Evolutionary conservation across 83 land plant genomes (phyloP).

Genomic region (Larix sibirica): DNA sequence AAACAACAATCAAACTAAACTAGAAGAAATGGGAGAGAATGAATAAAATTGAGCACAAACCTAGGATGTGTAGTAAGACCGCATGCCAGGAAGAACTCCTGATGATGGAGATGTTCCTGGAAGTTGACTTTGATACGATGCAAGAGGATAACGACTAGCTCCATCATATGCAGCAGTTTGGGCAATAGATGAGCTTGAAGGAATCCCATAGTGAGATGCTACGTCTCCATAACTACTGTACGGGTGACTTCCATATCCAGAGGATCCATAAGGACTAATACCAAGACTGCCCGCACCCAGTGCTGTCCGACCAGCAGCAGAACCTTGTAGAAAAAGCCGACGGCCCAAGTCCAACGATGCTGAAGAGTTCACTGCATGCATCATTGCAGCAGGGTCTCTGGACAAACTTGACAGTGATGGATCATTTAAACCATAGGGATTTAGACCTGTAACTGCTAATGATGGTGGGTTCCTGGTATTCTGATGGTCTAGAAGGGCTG

Average conservation of each 20-base stretch:
- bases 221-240: constrained; percentile 3
- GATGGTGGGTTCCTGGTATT: neutral
- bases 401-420: neutral
- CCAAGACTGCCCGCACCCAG: neutral
- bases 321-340: neutral
- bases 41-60: neutral
- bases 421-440: constrained; percentile 3
- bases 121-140: constrained; percentile 10
- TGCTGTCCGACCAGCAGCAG: neutral
- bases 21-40: neutral
- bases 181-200: constrained; percentile 1
- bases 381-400: neutral
- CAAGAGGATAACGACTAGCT: constrained; percentile 12
- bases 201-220: constrained; percentile 1
- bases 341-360: neutral
- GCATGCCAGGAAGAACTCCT: constrained; percentile 11
- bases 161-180: constrained; percentile 13
- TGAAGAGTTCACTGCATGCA: neutral
- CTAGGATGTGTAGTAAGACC: constrained; percentile 15
- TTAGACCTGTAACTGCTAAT: neutral
- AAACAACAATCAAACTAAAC: neutral
- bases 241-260: constrained; percentile 2
- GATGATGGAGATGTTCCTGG: constrained; percentile 1
- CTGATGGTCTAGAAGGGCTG: neutral
- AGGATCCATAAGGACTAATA: neutral